Percentiles rank a stretch among this genome's conserved stretches.
These are phyloP conservation scores for Mycena galericulata DNA, from an alignment of 768 basidiomycete genomes.

Conservation along the genomic window DNA sequence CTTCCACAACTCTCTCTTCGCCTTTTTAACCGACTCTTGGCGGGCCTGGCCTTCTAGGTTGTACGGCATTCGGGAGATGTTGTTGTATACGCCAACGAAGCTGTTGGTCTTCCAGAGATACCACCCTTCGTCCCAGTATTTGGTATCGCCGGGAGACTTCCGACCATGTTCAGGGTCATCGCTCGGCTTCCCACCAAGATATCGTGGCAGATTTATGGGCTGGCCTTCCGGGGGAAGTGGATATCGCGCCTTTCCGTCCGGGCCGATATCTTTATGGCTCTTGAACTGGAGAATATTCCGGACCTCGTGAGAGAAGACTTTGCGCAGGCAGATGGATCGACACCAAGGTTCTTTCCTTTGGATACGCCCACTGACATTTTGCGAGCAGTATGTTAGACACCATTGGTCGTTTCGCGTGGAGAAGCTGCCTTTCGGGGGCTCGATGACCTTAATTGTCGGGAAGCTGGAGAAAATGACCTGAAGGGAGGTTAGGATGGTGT, in stretches of 20 bases:
- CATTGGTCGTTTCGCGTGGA: constrained; percentile 74
- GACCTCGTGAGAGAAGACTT: constrained; percentile 76
- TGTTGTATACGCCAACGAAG: constrained; percentile 64
- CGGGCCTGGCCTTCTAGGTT: constrained; percentile 65
- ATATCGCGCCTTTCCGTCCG: constrained; percentile 63
- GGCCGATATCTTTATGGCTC: constrained; percentile 53
- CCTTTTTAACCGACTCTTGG: constrained; percentile 54
- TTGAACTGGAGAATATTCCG: constrained; percentile 61
- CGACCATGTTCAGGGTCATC: constrained; percentile 45
- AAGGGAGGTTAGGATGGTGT: neutral
- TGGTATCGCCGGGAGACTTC: constrained; percentile 50
- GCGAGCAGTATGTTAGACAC: constrained; percentile 72
- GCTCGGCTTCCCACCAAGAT: constrained; percentile 55
- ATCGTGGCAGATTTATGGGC: constrained; percentile 55
- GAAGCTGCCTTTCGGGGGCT: constrained; percentile 64
- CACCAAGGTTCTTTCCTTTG: constrained; percentile 65
- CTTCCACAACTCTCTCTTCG: constrained; percentile 57
- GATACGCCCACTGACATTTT: constrained; percentile 65
- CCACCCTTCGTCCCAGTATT: constrained; percentile 81
- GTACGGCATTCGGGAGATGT: constrained; percentile 68
- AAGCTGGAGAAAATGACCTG: constrained; percentile 44
- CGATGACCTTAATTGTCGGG: constrained; percentile 67
- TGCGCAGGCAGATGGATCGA: constrained; percentile 71
- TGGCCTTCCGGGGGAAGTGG: constrained; percentile 80
- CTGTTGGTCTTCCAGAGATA: constrained; percentile 78